Evolutionary conservation across 352 stramenopile species (phyloP).

Genomic region (Phytophthora gonapodyides): DNA sequence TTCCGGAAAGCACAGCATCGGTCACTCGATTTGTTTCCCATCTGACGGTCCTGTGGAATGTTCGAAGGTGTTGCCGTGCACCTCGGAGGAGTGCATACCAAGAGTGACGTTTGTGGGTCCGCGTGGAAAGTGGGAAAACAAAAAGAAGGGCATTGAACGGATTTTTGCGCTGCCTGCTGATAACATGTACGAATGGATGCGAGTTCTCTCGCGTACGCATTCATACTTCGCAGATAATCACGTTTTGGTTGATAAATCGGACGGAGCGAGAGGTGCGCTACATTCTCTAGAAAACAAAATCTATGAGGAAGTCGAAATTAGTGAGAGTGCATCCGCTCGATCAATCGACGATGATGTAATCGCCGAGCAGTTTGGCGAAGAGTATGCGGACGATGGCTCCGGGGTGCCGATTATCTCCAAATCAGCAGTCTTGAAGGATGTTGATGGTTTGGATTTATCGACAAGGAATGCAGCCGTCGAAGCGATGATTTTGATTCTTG

Average conservation of each 20-base stretch:
- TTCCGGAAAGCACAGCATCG: constrained; percentile 5
- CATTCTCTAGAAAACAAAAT: too few species aligned
- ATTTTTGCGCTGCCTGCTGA: constrained; percentile 5
- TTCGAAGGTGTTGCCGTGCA: background rate
- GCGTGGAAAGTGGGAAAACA: background rate
- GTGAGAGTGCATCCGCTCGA: too few species aligned
- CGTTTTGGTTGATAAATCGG: constrained; percentile 4
- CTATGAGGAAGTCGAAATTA: too few species aligned
- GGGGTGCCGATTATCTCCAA: too few species aligned
- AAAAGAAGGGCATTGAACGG: background rate
- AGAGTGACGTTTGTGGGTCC: constrained; percentile 12
- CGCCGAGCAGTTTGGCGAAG: too few species aligned
- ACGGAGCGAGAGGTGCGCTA: too few species aligned
- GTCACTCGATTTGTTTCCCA: constrained; percentile 14
- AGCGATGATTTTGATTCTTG: background rate
- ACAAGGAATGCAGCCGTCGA: constrained; percentile 3
- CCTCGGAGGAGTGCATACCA: background rate
- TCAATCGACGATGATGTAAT: too few species aligned
- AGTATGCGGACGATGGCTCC: too few species aligned
- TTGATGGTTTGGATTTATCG: constrained; percentile 3
- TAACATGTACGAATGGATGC: constrained; percentile 10
- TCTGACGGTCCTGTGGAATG: background rate
- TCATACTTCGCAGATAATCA: constrained; percentile 4
- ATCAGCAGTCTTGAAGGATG: too few species aligned
- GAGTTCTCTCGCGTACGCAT: background rate